Percentiles rank a stretch among this genome's conserved stretches.
Conservation (phyloP, 148 eudicot species). For the Vaccinium corymbosum region DNA sequence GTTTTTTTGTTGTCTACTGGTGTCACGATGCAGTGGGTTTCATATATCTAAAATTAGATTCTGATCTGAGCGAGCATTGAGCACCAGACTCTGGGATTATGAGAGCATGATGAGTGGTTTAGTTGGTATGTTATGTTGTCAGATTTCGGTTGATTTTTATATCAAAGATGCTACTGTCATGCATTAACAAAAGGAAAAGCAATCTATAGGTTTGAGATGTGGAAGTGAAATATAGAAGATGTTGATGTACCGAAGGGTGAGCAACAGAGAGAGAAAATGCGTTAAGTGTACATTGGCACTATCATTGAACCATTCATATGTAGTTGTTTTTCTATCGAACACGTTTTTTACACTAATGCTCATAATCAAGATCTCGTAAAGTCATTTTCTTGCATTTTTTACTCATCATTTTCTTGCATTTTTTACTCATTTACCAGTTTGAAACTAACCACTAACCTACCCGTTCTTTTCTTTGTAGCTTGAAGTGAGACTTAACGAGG, state of each 20-base stretch:
- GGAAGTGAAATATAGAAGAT: background rate
- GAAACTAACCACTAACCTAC: background rate
- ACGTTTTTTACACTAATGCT: no score
- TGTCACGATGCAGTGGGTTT: background rate
- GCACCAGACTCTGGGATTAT: background rate
- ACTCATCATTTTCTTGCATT: background rate
- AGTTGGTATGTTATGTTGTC: background rate
- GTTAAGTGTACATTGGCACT: background rate
- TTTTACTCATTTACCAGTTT: background rate
- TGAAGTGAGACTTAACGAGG: slow-evolving; percentile 58
- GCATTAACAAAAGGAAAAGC: background rate
- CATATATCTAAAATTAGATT: background rate
- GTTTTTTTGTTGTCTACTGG: background rate
- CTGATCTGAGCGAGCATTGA: background rate
- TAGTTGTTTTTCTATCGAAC: background rate
- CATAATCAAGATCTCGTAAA: background rate
- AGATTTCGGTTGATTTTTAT: background rate
- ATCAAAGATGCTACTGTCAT: background rate
- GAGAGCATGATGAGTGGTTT: slow-evolving; percentile 2
- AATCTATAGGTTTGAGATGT: background rate
- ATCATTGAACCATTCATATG: background rate
- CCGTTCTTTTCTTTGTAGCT: slow-evolving; percentile 36
- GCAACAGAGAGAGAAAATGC: no score
- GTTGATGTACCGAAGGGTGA: no score
- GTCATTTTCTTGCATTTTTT: background rate